Base-by-base conservation (phyloP, 352 stramenopile genomes). In the Plasmopara viticola region DNA sequence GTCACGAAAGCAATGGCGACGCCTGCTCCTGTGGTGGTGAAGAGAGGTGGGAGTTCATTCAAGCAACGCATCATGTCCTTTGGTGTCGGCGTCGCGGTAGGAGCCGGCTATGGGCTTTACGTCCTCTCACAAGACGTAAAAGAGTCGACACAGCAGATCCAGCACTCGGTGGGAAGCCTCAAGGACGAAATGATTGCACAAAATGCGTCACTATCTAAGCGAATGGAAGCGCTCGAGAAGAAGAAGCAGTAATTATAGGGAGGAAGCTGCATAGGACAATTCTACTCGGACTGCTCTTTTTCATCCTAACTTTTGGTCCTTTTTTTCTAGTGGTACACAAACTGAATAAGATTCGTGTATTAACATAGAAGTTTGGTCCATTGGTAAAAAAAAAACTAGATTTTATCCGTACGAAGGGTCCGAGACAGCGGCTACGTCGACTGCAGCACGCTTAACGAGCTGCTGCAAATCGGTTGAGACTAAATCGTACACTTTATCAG, bases 181-280 rank as follows among this genome's bases (percentile, higher is more conserved):
- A 90, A 84, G 77, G 72, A 60, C 51, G 76, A 87, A 43, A 71
- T 87, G 44, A 57, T 87, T 37, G 69, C 70, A 58, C 73, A 88
- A 62, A 88, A 90, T 58, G 66, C 57, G 9, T 67, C 71, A 52
- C 74, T 90, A n/a, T 59, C 53, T 38, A 88, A 88, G 74, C 71
- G 80, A 47, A 74, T 89, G 46, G 78, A 86, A 50, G 70, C 79
- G 50, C 69, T 87, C 25, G 80, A 90, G 71, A 84, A 85, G 71
- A 66, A 60, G 59, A 57, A 86, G 62, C 80, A 79, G 53, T 25
- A 25, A 25, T 25, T 25, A 3, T 3, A 25, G 20, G 20, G 20
- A 25, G 20, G 20, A 25, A 25, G 20, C 20, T 3, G 20, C 20
- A 3, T 25, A 25, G 20, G 20, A 25, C 20, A 25, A 25, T 25